These are phyloP conservation scores for Candida ulmi DNA, from an alignment of 805 yeast species.

Conservation along the genomic window DNA sequence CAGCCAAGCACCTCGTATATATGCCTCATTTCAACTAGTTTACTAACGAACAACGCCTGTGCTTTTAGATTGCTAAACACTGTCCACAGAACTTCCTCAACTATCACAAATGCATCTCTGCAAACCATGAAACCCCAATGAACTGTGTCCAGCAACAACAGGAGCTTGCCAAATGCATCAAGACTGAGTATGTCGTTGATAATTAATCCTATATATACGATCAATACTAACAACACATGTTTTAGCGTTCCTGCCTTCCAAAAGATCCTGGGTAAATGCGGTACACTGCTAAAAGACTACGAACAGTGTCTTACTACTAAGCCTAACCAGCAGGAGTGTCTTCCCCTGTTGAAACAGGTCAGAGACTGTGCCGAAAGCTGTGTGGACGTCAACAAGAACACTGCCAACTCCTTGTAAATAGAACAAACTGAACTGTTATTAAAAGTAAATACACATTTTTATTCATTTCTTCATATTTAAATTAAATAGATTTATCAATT, in stretches of 20 bases:
- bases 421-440: too few species aligned
- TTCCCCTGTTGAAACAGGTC: constrained; percentile 45
- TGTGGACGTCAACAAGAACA: constrained; percentile 23
- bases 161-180: constrained; percentile 58
- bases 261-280: constrained; percentile 59
- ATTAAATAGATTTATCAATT: too few species aligned
- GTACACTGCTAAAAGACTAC: constrained; percentile 50
- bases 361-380: constrained; percentile 55
- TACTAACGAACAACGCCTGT: background rate
- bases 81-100: constrained; percentile 71
- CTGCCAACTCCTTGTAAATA: constrained; percentile 10
- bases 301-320: constrained; percentile 57
- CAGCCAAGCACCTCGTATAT: background rate
- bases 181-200: constrained; percentile 25
- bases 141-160: constrained; percentile 53
- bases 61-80: constrained; percentile 48
- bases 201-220: too few species aligned
- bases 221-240: constrained; percentile 14
- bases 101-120: constrained; percentile 68
- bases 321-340: constrained; percentile 43
- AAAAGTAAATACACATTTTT: too few species aligned
- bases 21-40: background rate
- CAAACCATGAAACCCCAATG: constrained; percentile 43
- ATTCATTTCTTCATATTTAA: too few species aligned
- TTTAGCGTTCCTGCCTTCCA: constrained; percentile 62